Percentiles rank a stretch among this genome's conserved stretches.
Evolutionary conservation across 2,329 filamentous ascomycete genomes (phyloP).

Genomic region (Monosporascus sp.): DNA sequence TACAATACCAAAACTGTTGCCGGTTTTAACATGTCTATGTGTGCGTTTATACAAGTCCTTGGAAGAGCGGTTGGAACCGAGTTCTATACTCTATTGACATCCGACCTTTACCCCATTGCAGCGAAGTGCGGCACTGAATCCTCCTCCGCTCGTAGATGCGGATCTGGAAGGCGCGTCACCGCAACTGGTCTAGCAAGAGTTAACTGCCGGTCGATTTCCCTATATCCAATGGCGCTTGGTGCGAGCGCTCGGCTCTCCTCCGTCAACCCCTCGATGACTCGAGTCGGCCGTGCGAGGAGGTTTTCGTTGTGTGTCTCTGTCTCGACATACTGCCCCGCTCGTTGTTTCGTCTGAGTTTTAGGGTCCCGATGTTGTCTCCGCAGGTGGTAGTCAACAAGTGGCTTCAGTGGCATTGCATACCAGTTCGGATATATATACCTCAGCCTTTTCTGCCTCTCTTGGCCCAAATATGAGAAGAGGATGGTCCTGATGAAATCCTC

Average conservation of each 20-base stretch:
- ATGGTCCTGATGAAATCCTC: constrained; percentile 13
- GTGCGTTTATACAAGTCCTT: not conserved
- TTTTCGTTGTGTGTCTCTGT: not conserved
- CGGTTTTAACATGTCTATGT: not conserved
- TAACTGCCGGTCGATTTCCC: not conserved
- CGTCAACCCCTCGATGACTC: not conserved
- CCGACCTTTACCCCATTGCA: not conserved
- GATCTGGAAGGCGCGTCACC: not conserved
- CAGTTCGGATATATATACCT: constrained; percentile 13
- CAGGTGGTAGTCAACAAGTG: constrained; percentile 15
- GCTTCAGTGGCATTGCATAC: constrained; percentile 12
- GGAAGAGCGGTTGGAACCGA: not conserved
- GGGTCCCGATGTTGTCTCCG: constrained; percentile 1
- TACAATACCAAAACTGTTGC: not conserved
- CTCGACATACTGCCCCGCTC: not conserved
- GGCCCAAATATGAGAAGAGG: constrained; percentile 16
- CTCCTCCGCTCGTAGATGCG: not conserved
- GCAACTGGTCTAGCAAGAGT: not conserved
- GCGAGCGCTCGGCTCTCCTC: not conserved
- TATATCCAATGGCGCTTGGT: not conserved
- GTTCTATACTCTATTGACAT: not conserved
- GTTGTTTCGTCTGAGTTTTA: not conserved
- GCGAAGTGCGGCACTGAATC: not conserved
- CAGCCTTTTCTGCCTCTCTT: constrained; percentile 7
- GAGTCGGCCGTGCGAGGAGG: not conserved